Evolutionary conservation across 768 basidiomycete species (phyloP).

Genomic region (Naematelia encephala): DNA sequence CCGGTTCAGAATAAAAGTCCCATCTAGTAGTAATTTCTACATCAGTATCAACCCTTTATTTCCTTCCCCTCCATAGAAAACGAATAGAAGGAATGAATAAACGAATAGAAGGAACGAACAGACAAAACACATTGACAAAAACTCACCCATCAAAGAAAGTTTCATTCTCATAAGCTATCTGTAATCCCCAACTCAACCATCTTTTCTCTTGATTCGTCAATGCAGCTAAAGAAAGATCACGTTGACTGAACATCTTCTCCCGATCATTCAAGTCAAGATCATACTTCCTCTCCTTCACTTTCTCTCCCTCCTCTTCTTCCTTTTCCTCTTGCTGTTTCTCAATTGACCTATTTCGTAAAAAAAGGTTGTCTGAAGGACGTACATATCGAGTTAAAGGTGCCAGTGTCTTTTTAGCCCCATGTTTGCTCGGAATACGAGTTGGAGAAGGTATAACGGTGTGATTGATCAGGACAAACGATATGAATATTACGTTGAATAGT

Average conservation of each 20-base stretch:
- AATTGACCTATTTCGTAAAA: too few species aligned
- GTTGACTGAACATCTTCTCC: background rate
- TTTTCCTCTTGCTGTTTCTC: background rate
- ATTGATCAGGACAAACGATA: too few species aligned
- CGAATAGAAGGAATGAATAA: too few species aligned
- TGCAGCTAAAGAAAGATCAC: background rate
- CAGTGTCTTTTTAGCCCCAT: too few species aligned
- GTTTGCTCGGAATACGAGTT: too few species aligned
- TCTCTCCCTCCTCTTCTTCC: background rate
- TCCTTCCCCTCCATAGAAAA: too few species aligned
- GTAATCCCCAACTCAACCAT: conserved; percentile 15
- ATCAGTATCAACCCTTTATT: background rate
- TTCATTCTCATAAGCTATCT: conserved; percentile 34
- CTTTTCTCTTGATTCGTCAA: background rate
- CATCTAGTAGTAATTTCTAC: conserved; percentile 17
- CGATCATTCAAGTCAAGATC: background rate
- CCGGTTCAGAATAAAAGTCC: conserved; percentile 35
- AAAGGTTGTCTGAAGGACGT: too few species aligned
- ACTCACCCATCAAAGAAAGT: conserved; percentile 43
- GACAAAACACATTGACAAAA: too few species aligned
- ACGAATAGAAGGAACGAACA: too few species aligned
- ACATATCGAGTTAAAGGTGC: background rate
- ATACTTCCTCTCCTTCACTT: background rate
- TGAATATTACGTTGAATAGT: too few species aligned
- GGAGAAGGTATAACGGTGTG: too few species aligned